Conservation (phyloP, 2,329 filamentous ascomycete genomes). For the Cryphonectria naterciae region DNA sequence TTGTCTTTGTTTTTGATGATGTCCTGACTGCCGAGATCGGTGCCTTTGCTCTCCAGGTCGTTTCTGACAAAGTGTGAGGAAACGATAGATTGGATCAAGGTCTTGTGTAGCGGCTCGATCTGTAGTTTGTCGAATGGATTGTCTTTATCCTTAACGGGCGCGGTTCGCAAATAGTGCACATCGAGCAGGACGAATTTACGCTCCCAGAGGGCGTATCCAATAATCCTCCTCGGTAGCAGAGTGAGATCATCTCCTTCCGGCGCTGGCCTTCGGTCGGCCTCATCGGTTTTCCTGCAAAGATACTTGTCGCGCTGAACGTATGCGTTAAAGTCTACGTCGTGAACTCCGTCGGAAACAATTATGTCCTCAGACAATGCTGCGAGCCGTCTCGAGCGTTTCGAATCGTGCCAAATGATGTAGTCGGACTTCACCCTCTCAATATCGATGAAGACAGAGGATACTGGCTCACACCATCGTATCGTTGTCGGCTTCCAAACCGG, state of each 20-base stretch:
- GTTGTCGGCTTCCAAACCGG: neutral
- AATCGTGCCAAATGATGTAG: neutral
- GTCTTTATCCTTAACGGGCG: neutral
- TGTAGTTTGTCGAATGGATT: neutral
- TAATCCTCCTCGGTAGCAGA: constrained; percentile 1
- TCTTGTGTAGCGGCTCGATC: neutral
- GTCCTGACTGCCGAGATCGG: neutral
- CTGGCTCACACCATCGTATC: too few relatives aligned
- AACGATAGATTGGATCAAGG: neutral
- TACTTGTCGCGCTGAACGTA: neutral
- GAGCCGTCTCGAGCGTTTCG: neutral
- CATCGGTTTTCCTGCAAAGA: neutral
- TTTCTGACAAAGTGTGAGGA: neutral
- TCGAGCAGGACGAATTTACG: constrained; percentile 2
- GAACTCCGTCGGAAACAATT: neutral
- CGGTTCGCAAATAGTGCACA: neutral
- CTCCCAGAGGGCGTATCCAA: constrained; percentile 10
- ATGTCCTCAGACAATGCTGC: neutral
- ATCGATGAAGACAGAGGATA: too few relatives aligned
- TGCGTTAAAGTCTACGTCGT: neutral
- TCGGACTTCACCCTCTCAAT: too few relatives aligned
- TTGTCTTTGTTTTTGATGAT: constrained; percentile 38
- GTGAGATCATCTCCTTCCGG: constrained; percentile 12
- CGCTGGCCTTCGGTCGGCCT: neutral
- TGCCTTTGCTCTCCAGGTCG: neutral